These are phyloP conservation scores for Chaetoceros tenuissimus DNA, from an alignment of 108 stramenopile genomes.

Conservation along the genomic window DNA sequence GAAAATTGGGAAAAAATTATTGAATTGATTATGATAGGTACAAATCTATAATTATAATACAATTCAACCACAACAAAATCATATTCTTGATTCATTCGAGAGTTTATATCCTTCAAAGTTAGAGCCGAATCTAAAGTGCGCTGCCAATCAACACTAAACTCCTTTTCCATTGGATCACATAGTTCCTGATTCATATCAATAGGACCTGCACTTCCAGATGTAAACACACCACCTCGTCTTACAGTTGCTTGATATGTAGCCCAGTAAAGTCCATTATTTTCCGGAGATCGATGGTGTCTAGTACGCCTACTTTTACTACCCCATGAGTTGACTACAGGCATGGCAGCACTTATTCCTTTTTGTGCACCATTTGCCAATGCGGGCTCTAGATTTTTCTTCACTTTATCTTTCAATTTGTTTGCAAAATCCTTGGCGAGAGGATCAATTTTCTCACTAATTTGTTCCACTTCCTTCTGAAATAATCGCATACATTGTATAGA, in stretches of 20 bases:
- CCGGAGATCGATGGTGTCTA: slow-evolving; percentile 12
- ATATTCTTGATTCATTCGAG: too few species aligned
- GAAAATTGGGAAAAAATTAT: too few species aligned
- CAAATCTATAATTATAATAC: too few species aligned
- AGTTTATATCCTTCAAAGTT: slow-evolving; percentile 7
- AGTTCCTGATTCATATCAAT: slow-evolving; percentile 33
- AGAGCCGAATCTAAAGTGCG: slow-evolving; percentile 18
- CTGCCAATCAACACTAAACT: slow-evolving; percentile 31
- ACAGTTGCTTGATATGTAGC: slow-evolving; percentile 25
- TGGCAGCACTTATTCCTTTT: slow-evolving; percentile 20
- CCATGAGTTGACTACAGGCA: slow-evolving; percentile 31
- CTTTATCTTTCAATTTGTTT: slow-evolving; percentile 8
- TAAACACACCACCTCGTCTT: slow-evolving; percentile 31
- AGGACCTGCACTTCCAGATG: slow-evolving; percentile 19
- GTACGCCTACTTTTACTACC: slow-evolving; percentile 24
- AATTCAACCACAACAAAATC: too few species aligned
- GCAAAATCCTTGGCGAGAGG: slow-evolving; percentile 20
- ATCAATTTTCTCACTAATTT: slow-evolving; percentile 5
- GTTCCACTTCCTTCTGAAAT: slow-evolving; percentile 13
- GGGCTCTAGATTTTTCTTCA: slow-evolving; percentile 5
- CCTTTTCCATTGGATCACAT: slow-evolving; percentile 36
- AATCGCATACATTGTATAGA: slow-evolving; percentile 15
- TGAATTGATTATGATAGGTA: too few species aligned
- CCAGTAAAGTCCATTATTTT: slow-evolving; percentile 22
- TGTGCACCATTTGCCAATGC: slow-evolving; percentile 20